Percentiles rank a stretch among this genome's conserved stretches.
Conservation (phyloP, 2,329 filamentous ascomycete genomes). For the Cytospora mali region DNA sequence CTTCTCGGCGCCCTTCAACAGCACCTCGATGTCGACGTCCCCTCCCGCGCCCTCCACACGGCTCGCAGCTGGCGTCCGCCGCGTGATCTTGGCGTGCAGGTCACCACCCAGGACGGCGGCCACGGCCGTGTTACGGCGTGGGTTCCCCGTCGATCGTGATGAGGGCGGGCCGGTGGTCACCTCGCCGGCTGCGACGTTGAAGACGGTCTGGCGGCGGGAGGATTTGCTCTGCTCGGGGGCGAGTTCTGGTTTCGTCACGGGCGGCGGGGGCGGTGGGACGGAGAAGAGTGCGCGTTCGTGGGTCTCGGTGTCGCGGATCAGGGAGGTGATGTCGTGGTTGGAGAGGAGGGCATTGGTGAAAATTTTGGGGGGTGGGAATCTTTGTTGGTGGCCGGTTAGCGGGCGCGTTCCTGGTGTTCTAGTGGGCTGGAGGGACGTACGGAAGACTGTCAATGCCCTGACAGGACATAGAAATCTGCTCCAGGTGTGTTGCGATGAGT, state of each 20-base stretch:
- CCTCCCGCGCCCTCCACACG: constrained; percentile 53
- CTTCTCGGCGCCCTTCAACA: constrained; percentile 86
- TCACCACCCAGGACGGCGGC: constrained; percentile 86
- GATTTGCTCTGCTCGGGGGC: constrained; percentile 46
- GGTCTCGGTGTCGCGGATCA: constrained; percentile 92
- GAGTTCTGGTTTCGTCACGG: constrained; percentile 44
- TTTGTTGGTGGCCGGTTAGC: constrained; percentile 39
- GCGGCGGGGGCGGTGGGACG: constrained; percentile 70
- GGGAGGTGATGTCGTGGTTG: constrained; percentile 85
- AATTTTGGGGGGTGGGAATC: constrained; percentile 87
- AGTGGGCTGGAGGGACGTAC: constrained; percentile 48
- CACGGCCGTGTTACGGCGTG: constrained; percentile 78
- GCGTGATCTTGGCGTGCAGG: constrained; percentile 77
- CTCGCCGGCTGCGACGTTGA: constrained; percentile 65
- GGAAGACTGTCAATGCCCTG: constrained; percentile 74
- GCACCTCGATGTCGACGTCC: constrained; percentile 85
- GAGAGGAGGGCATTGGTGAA: constrained; percentile 93
- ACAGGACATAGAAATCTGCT: constrained; percentile 77
- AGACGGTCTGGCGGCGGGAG: constrained; percentile 64
- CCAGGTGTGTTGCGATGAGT: constrained; percentile 69
- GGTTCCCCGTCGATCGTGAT: constrained; percentile 49
- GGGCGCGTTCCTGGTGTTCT: background rate
- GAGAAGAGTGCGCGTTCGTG: constrained; percentile 96
- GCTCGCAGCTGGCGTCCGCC: constrained; percentile 54
- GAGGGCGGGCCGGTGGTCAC: constrained; percentile 59